Evolutionary conservation across 352 stramenopile species (phyloP), one percentile per base, ranked within the genome.

Genomic region (Halophytophthora batemanensis): DNA sequence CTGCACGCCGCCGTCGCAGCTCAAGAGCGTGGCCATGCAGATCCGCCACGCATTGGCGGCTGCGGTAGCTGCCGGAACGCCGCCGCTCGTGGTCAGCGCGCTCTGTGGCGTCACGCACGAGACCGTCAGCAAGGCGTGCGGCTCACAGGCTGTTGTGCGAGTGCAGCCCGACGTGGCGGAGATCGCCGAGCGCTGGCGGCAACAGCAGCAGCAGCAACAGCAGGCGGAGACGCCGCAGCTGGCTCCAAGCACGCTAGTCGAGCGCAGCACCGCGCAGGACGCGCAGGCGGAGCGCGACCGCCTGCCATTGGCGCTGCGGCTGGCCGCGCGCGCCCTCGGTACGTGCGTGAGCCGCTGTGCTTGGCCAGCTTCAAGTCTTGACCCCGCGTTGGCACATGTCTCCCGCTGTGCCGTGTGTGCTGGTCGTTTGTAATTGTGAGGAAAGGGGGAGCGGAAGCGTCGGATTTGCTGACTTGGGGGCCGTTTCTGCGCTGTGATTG

Each of bases 1-100:
- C 10, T 87, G 77, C 50, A 80, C 86, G 58, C 69, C 75, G 31
- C 73, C 80, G 25, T 71, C 77, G 22, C 80, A 90, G 56, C 61
- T 90, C 50, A 86, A 85, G 45, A 81, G 63, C 45, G 74, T 90
- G 21, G 53, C 60, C 19, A 84, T 88, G 41, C 80, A 90, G 53
- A 73, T 87, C 65, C 77, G 77, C 39, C 76, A 82, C 33, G 59
- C 69, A 14, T 48, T 89, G 15, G 50, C 65, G 10, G 49, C 60
- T 13, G 59, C 40, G 14, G 47, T 57, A 2, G 29, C 22, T 10
- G 22, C 42, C 17, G 42, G 71, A 1, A 25, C 45, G 0, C 50
- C 68, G 14, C 60, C 58, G 22, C 45, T 85, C 3, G 56, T 86
- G 14, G 38, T 86, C 33, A 86, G 74, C 45, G 41, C 56, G 11